phyloP scores from a whole-genome alignment of 257 asterid species.

The Linaria vulgaris region DNA sequence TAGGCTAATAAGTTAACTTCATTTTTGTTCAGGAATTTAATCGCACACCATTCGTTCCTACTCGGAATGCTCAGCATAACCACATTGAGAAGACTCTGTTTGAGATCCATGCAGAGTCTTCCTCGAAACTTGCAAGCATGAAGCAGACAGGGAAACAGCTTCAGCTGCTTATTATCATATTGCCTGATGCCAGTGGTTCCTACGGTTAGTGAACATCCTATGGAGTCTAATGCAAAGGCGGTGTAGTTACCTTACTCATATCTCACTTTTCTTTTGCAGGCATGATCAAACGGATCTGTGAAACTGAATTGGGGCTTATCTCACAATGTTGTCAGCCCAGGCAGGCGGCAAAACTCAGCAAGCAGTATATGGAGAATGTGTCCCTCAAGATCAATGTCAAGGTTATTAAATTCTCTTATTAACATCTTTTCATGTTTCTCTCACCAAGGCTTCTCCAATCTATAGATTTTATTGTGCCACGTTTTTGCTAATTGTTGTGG shows the following conservation, averaged over 20 bases:
- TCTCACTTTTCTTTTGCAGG: slow-evolving; percentile 39
- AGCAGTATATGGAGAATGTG: slow-evolving; percentile 70
- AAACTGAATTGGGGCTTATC: slow-evolving; percentile 82
- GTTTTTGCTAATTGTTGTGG: too few relatives aligned
- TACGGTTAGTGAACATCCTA: slow-evolving; percentile 48
- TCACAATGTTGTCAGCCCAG: slow-evolving; percentile 79
- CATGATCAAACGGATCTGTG: slow-evolving; percentile 66
- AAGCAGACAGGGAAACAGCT: slow-evolving; percentile 25
- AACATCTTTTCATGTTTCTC: background rate
- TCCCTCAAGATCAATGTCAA: slow-evolving; percentile 78
- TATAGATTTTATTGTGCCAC: background rate
- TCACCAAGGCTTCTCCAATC: background rate
- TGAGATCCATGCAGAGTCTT: slow-evolving; percentile 33
- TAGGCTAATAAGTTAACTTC: slow-evolving; percentile 1
- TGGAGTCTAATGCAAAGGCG: background rate
- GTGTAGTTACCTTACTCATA: slow-evolving; percentile 8
- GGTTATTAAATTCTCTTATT: slow-evolving; percentile 37
- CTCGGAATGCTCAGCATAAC: slow-evolving; percentile 19
- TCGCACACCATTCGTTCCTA: slow-evolving; percentile 36
- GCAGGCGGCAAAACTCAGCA: slow-evolving; percentile 24
- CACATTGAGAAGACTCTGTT: slow-evolving; percentile 45
- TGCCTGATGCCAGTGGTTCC: slow-evolving; percentile 64
- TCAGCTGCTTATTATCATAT: slow-evolving; percentile 62
- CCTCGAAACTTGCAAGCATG: too few relatives aligned
- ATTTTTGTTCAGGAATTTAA: slow-evolving; percentile 41